Conservation (phyloP, 2,329 filamentous ascomycete genomes). For the Trichoderma simmonsii region DNA sequence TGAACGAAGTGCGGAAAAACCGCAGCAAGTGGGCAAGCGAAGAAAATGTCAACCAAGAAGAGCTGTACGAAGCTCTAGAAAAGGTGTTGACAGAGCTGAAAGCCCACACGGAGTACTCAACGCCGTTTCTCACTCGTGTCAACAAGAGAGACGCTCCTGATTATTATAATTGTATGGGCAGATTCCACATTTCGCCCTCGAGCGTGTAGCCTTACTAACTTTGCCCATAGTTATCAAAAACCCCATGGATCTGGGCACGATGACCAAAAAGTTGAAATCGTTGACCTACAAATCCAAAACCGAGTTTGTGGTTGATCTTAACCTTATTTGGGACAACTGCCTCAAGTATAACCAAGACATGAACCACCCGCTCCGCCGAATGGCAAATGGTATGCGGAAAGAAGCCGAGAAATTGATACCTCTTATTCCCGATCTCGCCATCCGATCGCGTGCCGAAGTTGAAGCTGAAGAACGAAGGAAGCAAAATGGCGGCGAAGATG, state of each 20-base stretch:
- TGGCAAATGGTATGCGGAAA: constrained; percentile 94
- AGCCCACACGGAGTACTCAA: constrained; percentile 94
- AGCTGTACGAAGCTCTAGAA: constrained; percentile 93
- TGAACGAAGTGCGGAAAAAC: constrained; percentile 97
- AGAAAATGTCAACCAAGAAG: constrained; percentile 95
- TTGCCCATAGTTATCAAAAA: constrained; percentile 73
- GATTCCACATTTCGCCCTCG: not conserved
- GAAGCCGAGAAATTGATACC: constrained; percentile 96
- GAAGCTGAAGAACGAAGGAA: constrained; percentile 83
- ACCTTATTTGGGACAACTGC: constrained; percentile 96
- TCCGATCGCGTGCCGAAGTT: constrained; percentile 88
- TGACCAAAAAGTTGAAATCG: constrained; percentile 95
- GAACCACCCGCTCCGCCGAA: constrained; percentile 81
- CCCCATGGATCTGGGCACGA: constrained; percentile 94
- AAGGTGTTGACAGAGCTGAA: constrained; percentile 97
- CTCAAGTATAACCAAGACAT: constrained; percentile 92
- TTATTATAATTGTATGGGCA: constrained; percentile 78
- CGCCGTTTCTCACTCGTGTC: constrained; percentile 89
- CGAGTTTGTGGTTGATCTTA: constrained; percentile 90
- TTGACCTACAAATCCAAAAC: constrained; percentile 82
- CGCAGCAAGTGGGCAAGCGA: constrained; percentile 98
- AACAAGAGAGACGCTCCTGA: constrained; percentile 97
- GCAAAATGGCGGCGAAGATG: constrained; percentile 79
- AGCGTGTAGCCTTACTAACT: constrained; percentile 24
- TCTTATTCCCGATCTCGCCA: constrained; percentile 86